Conservation (phyloP, 2,329 filamentous ascomycete species). For the Coniochaeta hoffmannii region DNA sequence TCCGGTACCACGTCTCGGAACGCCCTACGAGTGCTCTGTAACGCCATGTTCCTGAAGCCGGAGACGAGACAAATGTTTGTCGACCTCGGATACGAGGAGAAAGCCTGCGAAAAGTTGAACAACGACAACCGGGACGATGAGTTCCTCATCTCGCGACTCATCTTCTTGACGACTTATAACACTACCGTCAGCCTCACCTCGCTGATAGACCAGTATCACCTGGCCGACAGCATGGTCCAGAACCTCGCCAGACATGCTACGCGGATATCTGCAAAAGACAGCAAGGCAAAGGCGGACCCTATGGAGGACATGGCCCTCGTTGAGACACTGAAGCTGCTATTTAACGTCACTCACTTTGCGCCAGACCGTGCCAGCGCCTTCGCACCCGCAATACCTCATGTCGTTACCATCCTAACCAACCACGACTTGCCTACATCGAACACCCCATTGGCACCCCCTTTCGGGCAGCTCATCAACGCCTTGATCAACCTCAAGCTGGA, state of each 20-base stretch:
- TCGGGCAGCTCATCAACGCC: conserved; percentile 69
- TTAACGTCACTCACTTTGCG: conserved; percentile 76
- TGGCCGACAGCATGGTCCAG: conserved; percentile 61
- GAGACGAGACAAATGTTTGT: conserved; percentile 66
- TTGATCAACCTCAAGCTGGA: conserved; percentile 71
- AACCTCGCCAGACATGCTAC: conserved; percentile 66
- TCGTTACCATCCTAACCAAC: conserved; percentile 63
- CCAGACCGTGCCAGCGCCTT: conserved; percentile 56
- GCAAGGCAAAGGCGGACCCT: conserved; percentile 32
- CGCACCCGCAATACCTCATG: conserved; percentile 57
- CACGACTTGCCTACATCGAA: conserved; percentile 42
- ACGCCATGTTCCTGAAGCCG: conserved; percentile 66
- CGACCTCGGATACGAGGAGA: conserved; percentile 58
- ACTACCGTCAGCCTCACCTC: conserved; percentile 59
- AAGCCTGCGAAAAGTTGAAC: conserved; percentile 64
- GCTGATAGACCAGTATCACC: conserved; percentile 57
- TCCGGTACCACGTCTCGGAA: conserved; percentile 61
- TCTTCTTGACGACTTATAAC: conserved; percentile 75
- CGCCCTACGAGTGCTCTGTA: conserved; percentile 76
- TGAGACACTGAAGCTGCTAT: conserved; percentile 81
- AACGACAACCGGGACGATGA: conserved; percentile 74
- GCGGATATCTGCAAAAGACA: conserved; percentile 15
- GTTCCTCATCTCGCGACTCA: conserved; percentile 71
- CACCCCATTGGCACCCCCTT: conserved; percentile 66
- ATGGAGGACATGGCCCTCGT: conserved; percentile 74